Evolutionary conservation across 1,284 basidiomycete genomes (phyloP).

Genomic region (Ustilago xerochloae): DNA sequence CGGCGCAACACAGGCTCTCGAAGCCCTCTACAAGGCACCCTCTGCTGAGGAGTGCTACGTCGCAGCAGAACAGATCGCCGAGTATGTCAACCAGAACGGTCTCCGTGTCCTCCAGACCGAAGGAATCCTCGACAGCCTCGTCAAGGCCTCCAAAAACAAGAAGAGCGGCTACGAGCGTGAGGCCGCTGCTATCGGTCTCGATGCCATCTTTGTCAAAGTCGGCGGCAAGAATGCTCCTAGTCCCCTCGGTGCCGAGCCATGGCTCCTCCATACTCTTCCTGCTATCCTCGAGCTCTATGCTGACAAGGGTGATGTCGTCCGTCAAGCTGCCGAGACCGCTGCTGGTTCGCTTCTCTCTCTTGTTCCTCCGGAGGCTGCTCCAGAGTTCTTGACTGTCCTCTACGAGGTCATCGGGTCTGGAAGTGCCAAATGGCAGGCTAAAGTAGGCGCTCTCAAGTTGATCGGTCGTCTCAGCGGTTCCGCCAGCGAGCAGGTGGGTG

Average conservation of each 20-base stretch:
- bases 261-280: constrained; percentile 82
- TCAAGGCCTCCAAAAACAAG: constrained; percentile 78
- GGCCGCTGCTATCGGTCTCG: constrained; percentile 81
- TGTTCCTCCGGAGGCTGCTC: constrained; percentile 80
- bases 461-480: constrained; percentile 75
- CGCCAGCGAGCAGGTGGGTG: constrained; percentile 84
- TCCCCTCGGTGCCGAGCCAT: constrained; percentile 77
- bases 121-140: constrained; percentile 67
- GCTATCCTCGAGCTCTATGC: constrained; percentile 85
- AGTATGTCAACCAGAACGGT: constrained; percentile 67
- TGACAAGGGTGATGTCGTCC: constrained; percentile 94
- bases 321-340: constrained; percentile 82
- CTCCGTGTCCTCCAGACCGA: constrained; percentile 67
- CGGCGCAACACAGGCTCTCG: constrained; percentile 38
- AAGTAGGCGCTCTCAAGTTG: constrained; percentile 88
- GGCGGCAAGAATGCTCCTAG: constrained; percentile 73
- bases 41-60: constrained; percentile 57
- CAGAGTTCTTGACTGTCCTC: constrained; percentile 77
- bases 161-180: constrained; percentile 93
- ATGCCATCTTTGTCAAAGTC: constrained; percentile 67
- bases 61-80: constrained; percentile 68
- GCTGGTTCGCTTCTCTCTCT: constrained; percentile 86
- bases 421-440: constrained; percentile 89
- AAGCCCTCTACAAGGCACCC: constrained; percentile 58
- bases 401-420: constrained; percentile 78